Base-by-base conservation (phyloP, 2,329 filamentous ascomycete species). In the Elsinoe australis region DNA sequence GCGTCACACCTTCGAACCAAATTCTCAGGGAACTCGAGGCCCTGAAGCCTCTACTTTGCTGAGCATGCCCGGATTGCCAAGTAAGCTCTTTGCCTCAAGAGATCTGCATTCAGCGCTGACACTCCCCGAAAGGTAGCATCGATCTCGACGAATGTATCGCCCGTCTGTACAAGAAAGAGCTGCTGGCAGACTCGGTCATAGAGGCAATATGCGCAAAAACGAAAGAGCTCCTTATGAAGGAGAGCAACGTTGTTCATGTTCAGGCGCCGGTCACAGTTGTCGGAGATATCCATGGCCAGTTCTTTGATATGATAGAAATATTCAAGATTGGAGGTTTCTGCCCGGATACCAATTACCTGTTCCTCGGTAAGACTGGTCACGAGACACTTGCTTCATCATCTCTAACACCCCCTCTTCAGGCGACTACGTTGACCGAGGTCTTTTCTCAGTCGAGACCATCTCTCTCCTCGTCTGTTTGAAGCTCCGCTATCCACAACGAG, bases 121-220 rank as follows among this genome's bases (percentile, higher is more conserved):
- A 24, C n/a, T n/a, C n/a, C n/a, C n/a, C n/a, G n/a, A n/a, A n/a
- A 94, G 89, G 86, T 59, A 95, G 87, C 69, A 89, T 98, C 71
- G 90, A 98, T 68, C 80, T 98, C 61, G 92, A 98, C 73, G 88
- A 96, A 78, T 98, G 92, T 71, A 96, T 98, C 71, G 82, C 87
- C 65, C 85, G 90, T 57, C 79, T 98, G 47, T 96, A 96, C 71
- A 90, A 92, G 64, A 95, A 95, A 67, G 92, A 96, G 67, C 79
- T 98, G 52, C 80, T 98, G 51, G 89, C 92, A 60, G 92, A 98
- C 70, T 95, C 90, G 33, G 89, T 98, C 56, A 90, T 98, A 68
- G 92, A 98, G 72, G 92, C 92, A 61, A 90, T 98, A 80, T 98
- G 92, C 72, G 89, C 92, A 67, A 98, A 98, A 68, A 92, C 94